These are phyloP conservation scores for Trichoderma arundinaceum DNA, from an alignment of 2,329 filamentous ascomycete genomes.

Conservation along the genomic window DNA sequence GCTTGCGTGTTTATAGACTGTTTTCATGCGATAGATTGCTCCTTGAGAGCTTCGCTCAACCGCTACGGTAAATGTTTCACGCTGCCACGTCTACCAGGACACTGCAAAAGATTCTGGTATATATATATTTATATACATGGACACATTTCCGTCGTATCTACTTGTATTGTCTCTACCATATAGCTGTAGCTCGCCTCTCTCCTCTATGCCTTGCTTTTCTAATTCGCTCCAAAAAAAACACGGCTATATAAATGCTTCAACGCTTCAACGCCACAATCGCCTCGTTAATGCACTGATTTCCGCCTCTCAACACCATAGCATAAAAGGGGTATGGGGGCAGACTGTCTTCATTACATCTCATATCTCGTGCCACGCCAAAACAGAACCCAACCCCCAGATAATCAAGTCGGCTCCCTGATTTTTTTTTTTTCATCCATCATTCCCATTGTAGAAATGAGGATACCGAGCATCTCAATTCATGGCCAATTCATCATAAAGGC, in stretches of 20 bases:
- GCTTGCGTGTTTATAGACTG: no score
- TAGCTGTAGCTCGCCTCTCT: neutral
- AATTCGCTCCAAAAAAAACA: neutral
- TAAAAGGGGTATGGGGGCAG: neutral
- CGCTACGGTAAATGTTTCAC: neutral
- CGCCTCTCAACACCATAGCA: neutral
- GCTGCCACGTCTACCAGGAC: neutral
- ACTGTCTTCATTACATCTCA: neutral
- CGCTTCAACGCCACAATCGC: slow-evolving; percentile 29
- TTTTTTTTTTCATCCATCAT: neutral
- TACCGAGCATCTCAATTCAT: neutral
- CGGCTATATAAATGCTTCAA: slow-evolving; percentile 23
- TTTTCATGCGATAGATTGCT: no score
- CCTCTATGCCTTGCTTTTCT: neutral
- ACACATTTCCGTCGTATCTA: slow-evolving; percentile 13
- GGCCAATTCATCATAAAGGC: slow-evolving; percentile 42
- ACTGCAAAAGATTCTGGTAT: neutral
- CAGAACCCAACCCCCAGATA: neutral
- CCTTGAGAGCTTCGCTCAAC: neutral
- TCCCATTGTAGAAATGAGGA: neutral
- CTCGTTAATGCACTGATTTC: slow-evolving; percentile 5
- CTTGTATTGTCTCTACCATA: neutral
- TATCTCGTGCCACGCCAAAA: slow-evolving; percentile 1
- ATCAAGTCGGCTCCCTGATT: neutral
- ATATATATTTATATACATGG: slow-evolving; percentile 6